A percentile compares a stretch with the other conserved stretches of the same genome.
These are phyloP conservation scores for Arthrinium phaeospermum DNA, from an alignment of 2,329 filamentous ascomycete genomes.

Conservation along the genomic window DNA sequence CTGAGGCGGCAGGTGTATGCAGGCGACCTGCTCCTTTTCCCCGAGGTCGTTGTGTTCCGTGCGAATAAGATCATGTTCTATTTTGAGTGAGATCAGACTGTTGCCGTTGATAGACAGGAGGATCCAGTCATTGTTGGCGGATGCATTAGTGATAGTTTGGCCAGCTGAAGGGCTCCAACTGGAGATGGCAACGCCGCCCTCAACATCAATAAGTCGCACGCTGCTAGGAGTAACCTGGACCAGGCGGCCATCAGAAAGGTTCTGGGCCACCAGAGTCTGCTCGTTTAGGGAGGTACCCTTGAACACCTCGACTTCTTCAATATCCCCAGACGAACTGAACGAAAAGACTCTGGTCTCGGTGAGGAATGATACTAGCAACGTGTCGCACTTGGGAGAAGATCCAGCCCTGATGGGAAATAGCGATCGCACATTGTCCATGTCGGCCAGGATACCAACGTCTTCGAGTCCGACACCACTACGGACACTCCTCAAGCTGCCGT, in stretches of 20 bases:
- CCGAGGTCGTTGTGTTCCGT: slow-evolving; percentile 66
- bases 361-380: slow-evolving; percentile 79
- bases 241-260: slow-evolving; percentile 66
- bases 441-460: slow-evolving; percentile 81
- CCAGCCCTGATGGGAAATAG: slow-evolving; percentile 71
- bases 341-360: slow-evolving; percentile 83
- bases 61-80: slow-evolving; percentile 62
- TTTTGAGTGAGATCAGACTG: slow-evolving; percentile 71
- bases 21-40: slow-evolving; percentile 79
- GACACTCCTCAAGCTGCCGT: slow-evolving; percentile 88
- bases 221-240: slow-evolving; percentile 77
- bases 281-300: slow-evolving; percentile 71
- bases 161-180: slow-evolving; percentile 61
- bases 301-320: slow-evolving; percentile 85
- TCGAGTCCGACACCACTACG: slow-evolving; percentile 93
- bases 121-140: slow-evolving; percentile 72
- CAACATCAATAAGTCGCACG: slow-evolving; percentile 67
- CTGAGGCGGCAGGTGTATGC: slow-evolving; percentile 74
- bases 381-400: slow-evolving; percentile 62
- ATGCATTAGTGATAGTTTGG: slow-evolving; percentile 76
- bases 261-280: slow-evolving; percentile 74
- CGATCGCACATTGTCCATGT: slow-evolving; percentile 75
- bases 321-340: slow-evolving; percentile 75
- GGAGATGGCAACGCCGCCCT: slow-evolving; percentile 58
- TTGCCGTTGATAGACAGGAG: slow-evolving; percentile 79